Base-by-base conservation (phyloP, 768 basidiomycete species). In the Rhodotorula taiwanensis region DNA sequence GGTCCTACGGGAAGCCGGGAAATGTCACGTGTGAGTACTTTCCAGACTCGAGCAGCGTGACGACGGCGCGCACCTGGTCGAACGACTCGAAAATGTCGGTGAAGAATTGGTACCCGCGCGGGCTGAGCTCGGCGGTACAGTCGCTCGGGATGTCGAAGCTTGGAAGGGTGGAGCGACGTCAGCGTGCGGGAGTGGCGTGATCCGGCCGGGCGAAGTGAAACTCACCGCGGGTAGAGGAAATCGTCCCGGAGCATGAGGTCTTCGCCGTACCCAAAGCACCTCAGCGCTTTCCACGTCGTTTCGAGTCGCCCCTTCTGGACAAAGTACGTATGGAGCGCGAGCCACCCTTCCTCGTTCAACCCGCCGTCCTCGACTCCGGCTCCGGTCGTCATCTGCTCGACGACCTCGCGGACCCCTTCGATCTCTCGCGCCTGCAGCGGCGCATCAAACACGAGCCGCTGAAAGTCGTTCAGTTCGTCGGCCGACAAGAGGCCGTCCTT, bases 261-360 rank as follows among this genome's bases (percentile, higher is more conserved):
- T 75, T 97, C 94, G 20, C 86, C 94, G 73, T 99, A 99, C 7
- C 94, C 94, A 75, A 95, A 97, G 73, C 84, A 89, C 65, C 93
- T 80, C 69, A 99, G 80, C 10, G 94, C 91, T 13, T 90, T 93
- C 94, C 94, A 99, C 2, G 94, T 98, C 31, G 94, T 98, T 76
- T 99, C 94, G 66, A 94, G 80, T 52, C 94, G 82, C 27, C 94
- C 94, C 45, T 86, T 84, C 77, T 94, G 94, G 58, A 99, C 95
- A 77, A 99, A 99, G 69, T 85, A 88, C 5, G 94, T 97, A 75
- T 97, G 91, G 18, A 99, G 83, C 73, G 88, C 93, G 43, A 97
- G 76, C 78, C 97, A 97, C 0, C 94, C 94, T 10, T 84, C 83
- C 77, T 95, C 90, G 6, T 93, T 97, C 64, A 99, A 79, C 23